Conservation (phyloP, 768 basidiomycete species). For the Serendipita sp. region DNA sequence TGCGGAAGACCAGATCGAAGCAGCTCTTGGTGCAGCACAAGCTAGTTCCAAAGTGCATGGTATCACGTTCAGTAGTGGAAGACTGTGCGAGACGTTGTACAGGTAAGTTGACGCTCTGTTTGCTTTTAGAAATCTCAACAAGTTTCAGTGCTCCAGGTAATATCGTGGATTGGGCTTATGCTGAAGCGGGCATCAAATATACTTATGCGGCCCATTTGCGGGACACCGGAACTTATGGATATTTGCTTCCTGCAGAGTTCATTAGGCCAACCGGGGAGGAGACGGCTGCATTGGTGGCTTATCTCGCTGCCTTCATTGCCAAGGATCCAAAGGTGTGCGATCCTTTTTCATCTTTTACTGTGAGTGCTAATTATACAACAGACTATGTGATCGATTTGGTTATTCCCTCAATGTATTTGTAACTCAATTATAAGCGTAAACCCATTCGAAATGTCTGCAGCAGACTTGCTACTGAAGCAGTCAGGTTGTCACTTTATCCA, state of each 20-base stretch:
- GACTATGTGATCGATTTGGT: background rate
- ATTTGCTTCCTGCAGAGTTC: conserved; percentile 51
- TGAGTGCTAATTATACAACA: background rate
- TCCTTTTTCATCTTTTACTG: background rate
- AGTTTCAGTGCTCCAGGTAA: conserved; percentile 36
- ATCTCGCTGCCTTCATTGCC: conserved; percentile 50
- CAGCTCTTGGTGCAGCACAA: conserved; percentile 45
- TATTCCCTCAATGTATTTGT: background rate
- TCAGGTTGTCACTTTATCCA: no score
- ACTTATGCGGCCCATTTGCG: conserved; percentile 48
- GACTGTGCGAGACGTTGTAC: conserved; percentile 33
- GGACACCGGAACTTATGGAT: conserved; percentile 70
- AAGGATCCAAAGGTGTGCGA: conserved; percentile 10
- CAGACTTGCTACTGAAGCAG: no score
- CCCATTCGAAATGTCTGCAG: no score
- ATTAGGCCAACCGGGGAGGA: conserved; percentile 74
- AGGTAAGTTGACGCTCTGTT: conserved; percentile 15
- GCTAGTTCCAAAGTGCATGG: conserved; percentile 42
- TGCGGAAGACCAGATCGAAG: conserved; percentile 63
- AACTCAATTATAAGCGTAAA: no score
- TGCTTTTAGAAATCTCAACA: background rate
- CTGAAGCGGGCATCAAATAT: conserved; percentile 40
- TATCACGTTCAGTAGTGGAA: conserved; percentile 25
- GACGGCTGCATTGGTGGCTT: conserved; percentile 45
- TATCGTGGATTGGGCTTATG: conserved; percentile 53